A percentile compares a stretch with the other conserved stretches of the same genome.
Conservation (phyloP, 78 protist species). For the Dictyostelium capitatum region DNA sequence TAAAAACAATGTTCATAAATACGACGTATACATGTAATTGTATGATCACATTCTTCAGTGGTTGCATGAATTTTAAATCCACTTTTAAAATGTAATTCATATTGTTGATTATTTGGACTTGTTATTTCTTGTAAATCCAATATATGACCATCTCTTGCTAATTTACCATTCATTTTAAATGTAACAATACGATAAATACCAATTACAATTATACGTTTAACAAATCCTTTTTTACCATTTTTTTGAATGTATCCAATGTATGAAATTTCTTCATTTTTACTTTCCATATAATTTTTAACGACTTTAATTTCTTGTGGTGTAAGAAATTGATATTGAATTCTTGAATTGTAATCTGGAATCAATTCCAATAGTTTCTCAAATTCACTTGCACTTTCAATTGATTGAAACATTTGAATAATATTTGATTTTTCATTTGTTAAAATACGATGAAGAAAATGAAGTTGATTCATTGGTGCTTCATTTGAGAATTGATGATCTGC, state of each 20-base stretch:
- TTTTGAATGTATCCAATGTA: slow-evolving; percentile 50
- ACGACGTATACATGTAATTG: slow-evolving; percentile 71
- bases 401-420: slow-evolving; percentile 13
- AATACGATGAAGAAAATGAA: slow-evolving; percentile 43
- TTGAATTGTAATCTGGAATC: slow-evolving; percentile 19
- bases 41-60: slow-evolving; percentile 62
- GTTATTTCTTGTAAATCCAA: slow-evolving; percentile 32
- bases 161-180: slow-evolving; percentile 64
- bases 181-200: slow-evolving; percentile 34
- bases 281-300: slow-evolving; percentile 22
- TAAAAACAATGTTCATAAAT: slow-evolving; percentile 49
- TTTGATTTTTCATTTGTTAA: neutral
- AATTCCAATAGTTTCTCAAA: slow-evolving; percentile 26
- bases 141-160: slow-evolving; percentile 65
- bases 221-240: slow-evolving; percentile 38
- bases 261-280: slow-evolving; percentile 43
- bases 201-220: slow-evolving; percentile 45
- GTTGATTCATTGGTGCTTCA: slow-evolving; percentile 68
- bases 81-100: slow-evolving; percentile 35
- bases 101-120: slow-evolving; percentile 1
- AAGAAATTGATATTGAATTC: slow-evolving; percentile 17
- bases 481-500: slow-evolving; percentile 35
- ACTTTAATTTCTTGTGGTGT: slow-evolving; percentile 33
- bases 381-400: neutral
- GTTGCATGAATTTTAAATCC: neutral